Conservation (phyloP, 306 rosid species). For the Castanopsis chinensis region DNA sequence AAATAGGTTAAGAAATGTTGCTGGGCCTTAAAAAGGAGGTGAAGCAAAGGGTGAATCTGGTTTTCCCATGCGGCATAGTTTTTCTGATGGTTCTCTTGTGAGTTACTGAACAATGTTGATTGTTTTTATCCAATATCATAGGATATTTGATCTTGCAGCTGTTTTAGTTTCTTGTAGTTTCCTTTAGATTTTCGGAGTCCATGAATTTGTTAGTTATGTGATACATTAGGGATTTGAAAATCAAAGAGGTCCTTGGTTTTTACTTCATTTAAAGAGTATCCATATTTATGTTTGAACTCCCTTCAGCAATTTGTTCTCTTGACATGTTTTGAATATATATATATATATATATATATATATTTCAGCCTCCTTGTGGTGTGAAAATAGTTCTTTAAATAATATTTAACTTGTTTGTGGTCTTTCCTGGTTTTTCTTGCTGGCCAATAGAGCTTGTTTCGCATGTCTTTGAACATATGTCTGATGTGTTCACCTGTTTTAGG, state of each 20-base stretch:
- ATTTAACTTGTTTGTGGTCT: background rate
- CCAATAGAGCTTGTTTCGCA: background rate
- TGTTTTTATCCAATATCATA: constrained; percentile 14
- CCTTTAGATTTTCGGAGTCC: no score
- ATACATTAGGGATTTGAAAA: no score
- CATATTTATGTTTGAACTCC: no score
- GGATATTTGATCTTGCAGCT: background rate
- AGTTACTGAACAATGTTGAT: constrained; percentile 12
- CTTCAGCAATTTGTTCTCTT: no score
- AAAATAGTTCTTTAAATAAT: background rate
- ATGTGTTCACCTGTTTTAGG: constrained; percentile 29
- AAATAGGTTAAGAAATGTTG: constrained; percentile 44
- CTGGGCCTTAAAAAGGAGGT: constrained; percentile 43
- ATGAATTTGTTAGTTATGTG: no score
- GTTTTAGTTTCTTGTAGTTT: no score
- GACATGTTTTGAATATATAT: no score
- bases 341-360: no score
- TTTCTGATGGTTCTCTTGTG: constrained; percentile 63
- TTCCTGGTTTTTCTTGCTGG: background rate
- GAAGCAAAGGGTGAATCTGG: constrained; percentile 39
- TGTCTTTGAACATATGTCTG: constrained; percentile 13
- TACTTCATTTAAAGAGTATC: no score
- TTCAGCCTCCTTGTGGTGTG: no score
- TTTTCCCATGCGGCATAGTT: constrained; percentile 50
- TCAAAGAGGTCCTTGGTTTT: no score